Evolutionary conservation across 2,329 filamentous ascomycete genomes (phyloP).

Genomic region (Gaeumannomyces tritici): DNA sequence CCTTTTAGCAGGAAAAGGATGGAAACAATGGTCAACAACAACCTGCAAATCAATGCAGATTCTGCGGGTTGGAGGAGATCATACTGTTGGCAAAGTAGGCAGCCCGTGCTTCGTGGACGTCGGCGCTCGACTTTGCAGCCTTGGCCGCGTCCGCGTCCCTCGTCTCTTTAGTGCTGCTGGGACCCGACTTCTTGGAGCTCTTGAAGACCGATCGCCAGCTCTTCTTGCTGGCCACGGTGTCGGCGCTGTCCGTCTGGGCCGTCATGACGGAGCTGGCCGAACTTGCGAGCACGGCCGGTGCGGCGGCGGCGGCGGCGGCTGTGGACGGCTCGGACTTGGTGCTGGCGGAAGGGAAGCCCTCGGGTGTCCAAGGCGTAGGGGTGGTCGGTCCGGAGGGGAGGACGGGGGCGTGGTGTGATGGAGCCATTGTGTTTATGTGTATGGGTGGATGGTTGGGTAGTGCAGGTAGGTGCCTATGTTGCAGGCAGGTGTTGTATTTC

Average conservation of each 20-base stretch:
- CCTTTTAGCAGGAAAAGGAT: too few relatives aligned
- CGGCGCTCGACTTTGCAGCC: background rate
- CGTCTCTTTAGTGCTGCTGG: background rate
- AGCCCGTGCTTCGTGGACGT: background rate
- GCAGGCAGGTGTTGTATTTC: background rate
- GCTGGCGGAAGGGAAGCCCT: background rate
- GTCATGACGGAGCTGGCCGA: background rate
- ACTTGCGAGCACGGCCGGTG: background rate
- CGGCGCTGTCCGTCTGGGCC: background rate
- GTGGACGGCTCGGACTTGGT: background rate
- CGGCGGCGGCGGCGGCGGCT: too few relatives aligned
- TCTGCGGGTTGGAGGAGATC: background rate
- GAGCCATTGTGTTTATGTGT: background rate
- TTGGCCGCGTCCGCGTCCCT: background rate
- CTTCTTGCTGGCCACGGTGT: background rate
- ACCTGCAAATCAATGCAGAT: background rate
- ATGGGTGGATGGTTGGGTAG: background rate
- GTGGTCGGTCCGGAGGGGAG: background rate
- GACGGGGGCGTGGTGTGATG: background rate
- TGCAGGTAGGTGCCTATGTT: background rate
- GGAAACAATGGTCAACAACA: background rate
- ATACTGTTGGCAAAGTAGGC: background rate
- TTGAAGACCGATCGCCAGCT: background rate
- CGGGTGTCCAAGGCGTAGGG: background rate
- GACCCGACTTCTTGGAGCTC: background rate